Percentiles rank a stretch among this genome's conserved stretches.
phyloP scores from a whole-genome alignment of 805 yeast genomes.

The Pichia paraexigua region DNA sequence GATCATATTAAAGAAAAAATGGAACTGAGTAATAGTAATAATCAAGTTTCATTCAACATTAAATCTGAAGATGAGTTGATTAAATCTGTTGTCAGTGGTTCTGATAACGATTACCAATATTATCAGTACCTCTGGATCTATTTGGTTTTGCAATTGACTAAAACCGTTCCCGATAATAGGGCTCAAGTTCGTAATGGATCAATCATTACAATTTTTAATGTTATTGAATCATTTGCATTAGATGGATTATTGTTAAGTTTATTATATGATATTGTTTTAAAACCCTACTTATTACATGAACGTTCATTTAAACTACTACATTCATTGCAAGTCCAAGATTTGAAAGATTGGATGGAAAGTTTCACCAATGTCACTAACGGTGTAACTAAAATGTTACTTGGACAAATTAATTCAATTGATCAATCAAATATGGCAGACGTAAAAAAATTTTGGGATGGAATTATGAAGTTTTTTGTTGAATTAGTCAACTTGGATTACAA shows the following conservation, averaged over 20 bases:
- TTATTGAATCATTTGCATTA: conserved; percentile 63
- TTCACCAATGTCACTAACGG: conserved; percentile 57
- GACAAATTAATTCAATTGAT: conserved; percentile 37
- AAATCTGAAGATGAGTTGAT: conserved; percentile 18
- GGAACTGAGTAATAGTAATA: conserved; percentile 8
- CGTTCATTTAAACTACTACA: conserved; percentile 1
- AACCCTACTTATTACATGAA: conserved; percentile 34
- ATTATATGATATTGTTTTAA: conserved; percentile 57
- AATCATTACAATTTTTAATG: conserved; percentile 78
- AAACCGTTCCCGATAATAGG: conserved; percentile 55
- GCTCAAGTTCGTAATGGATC: conserved; percentile 86
- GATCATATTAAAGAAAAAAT: conserved; percentile 50
- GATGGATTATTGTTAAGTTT: conserved; percentile 57
- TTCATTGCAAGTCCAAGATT: conserved; percentile 9
- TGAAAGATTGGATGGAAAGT: conserved; percentile 51
- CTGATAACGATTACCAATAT: conserved; percentile 18
- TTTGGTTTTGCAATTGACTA: conserved; percentile 52
- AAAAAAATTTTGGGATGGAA: conserved; percentile 44
- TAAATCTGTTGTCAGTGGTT: conserved; percentile 6
- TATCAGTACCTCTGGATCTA: conserved; percentile 52
- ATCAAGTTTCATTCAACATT: conserved; percentile 5
- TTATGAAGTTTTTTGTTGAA: conserved; percentile 41
- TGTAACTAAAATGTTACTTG: conserved; percentile 48
- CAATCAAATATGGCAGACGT: conserved; percentile 13
- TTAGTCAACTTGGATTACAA: conserved; percentile 31